Evolutionary conservation across 306 rosid genomes (phyloP).

Genomic region (Coriaria nepalensis): DNA sequence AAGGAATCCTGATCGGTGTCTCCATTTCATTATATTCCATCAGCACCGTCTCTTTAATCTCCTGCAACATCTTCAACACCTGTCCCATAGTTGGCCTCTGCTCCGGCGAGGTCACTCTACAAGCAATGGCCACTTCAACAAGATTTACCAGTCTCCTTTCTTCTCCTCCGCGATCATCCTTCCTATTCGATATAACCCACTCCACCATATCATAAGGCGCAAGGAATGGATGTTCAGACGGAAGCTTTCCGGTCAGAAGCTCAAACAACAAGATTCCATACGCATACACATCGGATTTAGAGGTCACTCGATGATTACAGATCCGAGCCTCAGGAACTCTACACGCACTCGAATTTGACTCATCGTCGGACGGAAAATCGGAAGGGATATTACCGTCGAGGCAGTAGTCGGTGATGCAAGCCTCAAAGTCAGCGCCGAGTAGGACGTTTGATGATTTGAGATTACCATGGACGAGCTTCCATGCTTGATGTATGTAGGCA

Average conservation of each 20-base stretch:
- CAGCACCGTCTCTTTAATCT: slow-evolving; percentile 54
- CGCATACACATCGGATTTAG: slow-evolving; percentile 61
- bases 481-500: slow-evolving; percentile 91
- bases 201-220: slow-evolving; percentile 39
- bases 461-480: slow-evolving; percentile 88
- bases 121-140: slow-evolving; percentile 59
- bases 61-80: slow-evolving; percentile 89
- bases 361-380: slow-evolving; percentile 13
- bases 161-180: slow-evolving; percentile 16
- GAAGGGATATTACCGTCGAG: slow-evolving; percentile 35
- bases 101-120: slow-evolving; percentile 64
- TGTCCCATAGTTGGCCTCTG: slow-evolving; percentile 95
- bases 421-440: slow-evolving; percentile 80
- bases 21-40: slow-evolving; percentile 39
- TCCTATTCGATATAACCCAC: slow-evolving; percentile 58
- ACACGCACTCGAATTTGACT: slow-evolving; percentile 33
- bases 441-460: slow-evolving; percentile 78
- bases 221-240: slow-evolving; percentile 39
- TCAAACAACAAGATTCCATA: slow-evolving; percentile 66
- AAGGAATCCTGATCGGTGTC: no score
- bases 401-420: slow-evolving; percentile 73
- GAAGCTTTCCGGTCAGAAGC: slow-evolving; percentile 63
- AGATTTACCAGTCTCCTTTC: slow-evolving; percentile 61
- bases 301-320: slow-evolving; percentile 10
- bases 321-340: slow-evolving; percentile 66